Base-by-base conservation (phyloP, 1,284 basidiomycete species). In the Ustilago curta region DNA sequence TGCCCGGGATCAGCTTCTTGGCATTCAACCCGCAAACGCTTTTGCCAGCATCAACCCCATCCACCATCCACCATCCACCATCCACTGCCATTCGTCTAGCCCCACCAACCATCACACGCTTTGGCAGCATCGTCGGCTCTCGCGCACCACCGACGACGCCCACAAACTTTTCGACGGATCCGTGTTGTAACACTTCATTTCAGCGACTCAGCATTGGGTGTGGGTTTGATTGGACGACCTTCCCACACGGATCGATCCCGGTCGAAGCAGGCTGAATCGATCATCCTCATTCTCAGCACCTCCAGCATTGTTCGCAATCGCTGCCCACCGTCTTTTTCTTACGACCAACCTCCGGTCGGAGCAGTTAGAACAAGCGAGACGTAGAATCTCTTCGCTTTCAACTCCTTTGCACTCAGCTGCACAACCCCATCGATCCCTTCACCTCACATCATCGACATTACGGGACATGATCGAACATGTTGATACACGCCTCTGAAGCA, bases 401-500 rank as follows among this genome's bases (percentile, higher is more conserved):
- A 42, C 19, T 27, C 23, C 5, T 27, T 45, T 25, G 23, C 1
- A 16, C 27, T 45, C 48, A 50, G 21, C 21, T 18, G 32, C 43
- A 44, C 9, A 8, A 23, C 42, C 21, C 0, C 42, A 19, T 54
- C 11, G 25, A n/a, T 16, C 19, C 21, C 18, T n/a, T 25, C n/a
- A 8, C 14, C 35, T 32, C 39, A 12, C 19, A 45, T 11, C 43
- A 4, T 23, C 43, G 14, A 27, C 27, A 27, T 4, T 6, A 18
- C 42, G 45, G 51, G 59, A 49, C 37, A 73, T 73, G 70, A 45
- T 40, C 45, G 54, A 49, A 23, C 55, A 75, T 75, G 72, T 63
- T 76, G 57, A 71, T 76, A 62, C 73, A 76, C 58, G 58, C 73
- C 25, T 71, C 73, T 68, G 73, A 76, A 65, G 73, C 73, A 57